Conservation (phyloP, 768 basidiomycete species). For the Auriscalpium microsporum region DNA sequence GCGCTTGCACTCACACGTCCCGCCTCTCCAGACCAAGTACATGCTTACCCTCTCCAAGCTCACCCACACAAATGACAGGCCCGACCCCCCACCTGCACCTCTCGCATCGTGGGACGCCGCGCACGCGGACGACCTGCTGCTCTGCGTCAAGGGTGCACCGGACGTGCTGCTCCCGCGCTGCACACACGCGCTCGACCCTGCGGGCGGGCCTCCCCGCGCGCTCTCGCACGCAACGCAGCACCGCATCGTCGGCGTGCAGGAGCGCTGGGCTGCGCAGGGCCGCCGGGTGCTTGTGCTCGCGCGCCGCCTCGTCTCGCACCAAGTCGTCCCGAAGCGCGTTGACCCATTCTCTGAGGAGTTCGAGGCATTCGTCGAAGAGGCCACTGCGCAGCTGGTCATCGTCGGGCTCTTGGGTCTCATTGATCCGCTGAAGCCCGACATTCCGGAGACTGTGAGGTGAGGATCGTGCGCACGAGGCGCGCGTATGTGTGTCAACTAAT, state of each 20-base stretch:
- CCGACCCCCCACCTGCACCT: constrained; percentile 11
- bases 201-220: constrained; percentile 26
- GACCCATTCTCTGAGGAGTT: constrained; percentile 28
- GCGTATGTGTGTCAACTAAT: background rate
- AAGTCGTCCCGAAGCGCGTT: constrained; percentile 24
- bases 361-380: constrained; percentile 34
- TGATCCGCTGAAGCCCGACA: constrained; percentile 52
- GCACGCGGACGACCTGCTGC: constrained; percentile 19
- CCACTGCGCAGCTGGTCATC: constrained; percentile 39
- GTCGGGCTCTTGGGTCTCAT: constrained; percentile 52
- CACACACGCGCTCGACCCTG: constrained; percentile 28
- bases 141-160: constrained; percentile 44
- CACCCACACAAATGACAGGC: background rate
- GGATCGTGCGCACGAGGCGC: background rate
- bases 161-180: constrained; percentile 40
- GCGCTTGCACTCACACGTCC: background rate
- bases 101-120: constrained; percentile 24
- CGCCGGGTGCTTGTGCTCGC: constrained; percentile 54
- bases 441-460: constrained; percentile 35
- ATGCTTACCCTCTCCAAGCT: constrained; percentile 37
- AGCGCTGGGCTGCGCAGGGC: constrained; percentile 42
- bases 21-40: constrained; percentile 38
- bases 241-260: constrained; percentile 30
- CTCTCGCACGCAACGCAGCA: constrained; percentile 24
- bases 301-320: constrained; percentile 30